Percentiles rank a stretch among this genome's conserved stretches.
phyloP scores from a whole-genome alignment of 1,284 basidiomycete genomes.

The Cutaneotrichosporon cavernicola region DNA sequence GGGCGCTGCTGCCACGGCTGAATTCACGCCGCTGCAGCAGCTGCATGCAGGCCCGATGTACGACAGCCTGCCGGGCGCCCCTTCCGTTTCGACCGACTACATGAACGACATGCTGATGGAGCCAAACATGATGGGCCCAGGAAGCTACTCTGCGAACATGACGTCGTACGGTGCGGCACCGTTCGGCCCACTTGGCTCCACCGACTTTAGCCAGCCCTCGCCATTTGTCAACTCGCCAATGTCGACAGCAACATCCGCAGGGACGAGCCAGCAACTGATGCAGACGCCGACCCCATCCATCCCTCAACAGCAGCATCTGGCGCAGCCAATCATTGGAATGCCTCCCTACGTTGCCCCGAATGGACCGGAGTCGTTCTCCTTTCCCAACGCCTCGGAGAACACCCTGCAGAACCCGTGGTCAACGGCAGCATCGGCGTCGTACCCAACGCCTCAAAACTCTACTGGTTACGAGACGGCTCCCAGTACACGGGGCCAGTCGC shows the following conservation, averaged over 20 bases:
- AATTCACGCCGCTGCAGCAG: neutral
- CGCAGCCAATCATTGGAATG: slow-evolving; percentile 24
- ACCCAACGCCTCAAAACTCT: slow-evolving; percentile 7
- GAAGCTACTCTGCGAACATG: neutral
- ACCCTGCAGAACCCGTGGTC: neutral
- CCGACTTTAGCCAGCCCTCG: slow-evolving; percentile 15
- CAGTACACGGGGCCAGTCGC: neutral
- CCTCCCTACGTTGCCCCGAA: slow-evolving; percentile 16
- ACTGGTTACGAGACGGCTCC: slow-evolving; percentile 4
- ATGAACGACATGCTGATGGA: slow-evolving; percentile 9
- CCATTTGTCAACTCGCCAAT: slow-evolving; percentile 12
- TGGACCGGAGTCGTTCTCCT: slow-evolving; percentile 9
- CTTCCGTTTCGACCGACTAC: neutral
- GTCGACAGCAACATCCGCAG: neutral
- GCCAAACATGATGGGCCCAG: neutral
- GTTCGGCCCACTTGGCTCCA: neutral
- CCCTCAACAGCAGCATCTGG: slow-evolving; percentile 5
- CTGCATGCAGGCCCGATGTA: neutral
- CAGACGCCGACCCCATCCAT: neutral
- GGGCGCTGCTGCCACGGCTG: neutral
- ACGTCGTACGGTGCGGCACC: neutral
- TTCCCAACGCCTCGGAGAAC: neutral
- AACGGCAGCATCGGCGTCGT: neutral
- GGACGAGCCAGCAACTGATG: neutral
- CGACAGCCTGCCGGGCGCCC: neutral